phyloP scores from a whole-genome alignment of 345 rosid species.

The Hypericum androsaemum region DNA sequence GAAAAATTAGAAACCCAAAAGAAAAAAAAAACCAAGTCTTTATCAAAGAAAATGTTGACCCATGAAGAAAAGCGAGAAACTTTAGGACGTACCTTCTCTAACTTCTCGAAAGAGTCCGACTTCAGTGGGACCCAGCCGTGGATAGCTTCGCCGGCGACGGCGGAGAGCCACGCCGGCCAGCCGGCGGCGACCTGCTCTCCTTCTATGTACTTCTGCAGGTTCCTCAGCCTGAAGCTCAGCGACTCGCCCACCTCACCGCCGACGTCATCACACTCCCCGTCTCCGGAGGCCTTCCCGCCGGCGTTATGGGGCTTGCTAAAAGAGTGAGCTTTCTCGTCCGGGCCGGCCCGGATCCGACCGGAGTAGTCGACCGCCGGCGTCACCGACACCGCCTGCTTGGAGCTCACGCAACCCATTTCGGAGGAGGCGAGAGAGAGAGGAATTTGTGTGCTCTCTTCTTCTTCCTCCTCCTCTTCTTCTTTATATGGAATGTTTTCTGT shows the following conservation, averaged over 20 bases:
- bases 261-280: not conserved
- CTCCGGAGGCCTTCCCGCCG: too few relatives aligned
- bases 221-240: not conserved
- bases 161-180: constrained; percentile 1
- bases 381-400: constrained; percentile 1
- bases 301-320: too few relatives aligned
- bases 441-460: too few relatives aligned
- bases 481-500: too few relatives aligned
- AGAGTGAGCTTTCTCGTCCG: too few relatives aligned
- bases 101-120: not conserved
- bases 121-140: constrained; percentile 1
- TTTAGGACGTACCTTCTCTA: not conserved
- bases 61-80: not conserved
- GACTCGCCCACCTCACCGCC: not conserved
- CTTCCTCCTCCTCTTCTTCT: too few relatives aligned
- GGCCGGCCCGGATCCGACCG: not conserved
- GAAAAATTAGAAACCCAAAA: not conserved
- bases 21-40: too few relatives aligned
- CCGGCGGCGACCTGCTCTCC: constrained; percentile 7
- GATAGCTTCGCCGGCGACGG: constrained; percentile 3
- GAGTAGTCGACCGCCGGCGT: not conserved
- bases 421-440: too few relatives aligned
- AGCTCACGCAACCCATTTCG: constrained; percentile 3
- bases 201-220: not conserved
- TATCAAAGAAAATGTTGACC: not conserved